A percentile compares a stretch with the other conserved stretches of the same genome.
phyloP scores from a whole-genome alignment of 2,329 filamentous ascomycete genomes.

The Xylariaceae sp. region DNA sequence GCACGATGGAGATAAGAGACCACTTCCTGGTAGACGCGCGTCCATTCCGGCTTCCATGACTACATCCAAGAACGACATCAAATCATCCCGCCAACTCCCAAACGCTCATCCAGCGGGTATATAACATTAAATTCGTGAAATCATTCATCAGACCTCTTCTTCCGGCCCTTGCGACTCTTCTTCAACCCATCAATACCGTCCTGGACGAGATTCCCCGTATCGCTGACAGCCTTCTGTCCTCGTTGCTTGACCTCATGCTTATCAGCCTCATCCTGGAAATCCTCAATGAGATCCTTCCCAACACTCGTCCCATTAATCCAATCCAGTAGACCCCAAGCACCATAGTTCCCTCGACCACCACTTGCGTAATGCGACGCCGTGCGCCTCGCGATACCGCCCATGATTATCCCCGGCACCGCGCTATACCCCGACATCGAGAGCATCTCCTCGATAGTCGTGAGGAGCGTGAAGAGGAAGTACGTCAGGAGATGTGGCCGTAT shows the following conservation, averaged over 20 bases:
- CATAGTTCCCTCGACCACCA: constrained; percentile 57
- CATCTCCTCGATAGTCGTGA: constrained; percentile 66
- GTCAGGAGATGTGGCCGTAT: constrained; percentile 71
- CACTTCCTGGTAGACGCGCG: too few species aligned
- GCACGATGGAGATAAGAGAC: too few species aligned
- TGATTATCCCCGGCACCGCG: constrained; percentile 51
- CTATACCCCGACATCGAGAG: constrained; percentile 67
- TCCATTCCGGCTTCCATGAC: too few species aligned
- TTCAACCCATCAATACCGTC: constrained; percentile 33
- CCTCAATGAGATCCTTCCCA: constrained; percentile 51
- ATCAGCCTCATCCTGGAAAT: constrained; percentile 53
- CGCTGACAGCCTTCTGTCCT: constrained; percentile 32
- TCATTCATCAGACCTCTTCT: constrained; percentile 7
- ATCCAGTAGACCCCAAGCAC: constrained; percentile 61
- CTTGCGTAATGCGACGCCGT: constrained; percentile 54
- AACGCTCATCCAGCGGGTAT: too few species aligned
- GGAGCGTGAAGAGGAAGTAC: constrained; percentile 61
- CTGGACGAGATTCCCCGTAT: constrained; percentile 34
- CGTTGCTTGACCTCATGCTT: constrained; percentile 51
- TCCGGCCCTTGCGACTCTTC: constrained; percentile 30
- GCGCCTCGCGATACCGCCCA: constrained; percentile 49
- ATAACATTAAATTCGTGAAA: neutral
- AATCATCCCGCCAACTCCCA: too few species aligned
- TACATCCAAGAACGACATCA: too few species aligned
- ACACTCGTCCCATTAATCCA: constrained; percentile 57